These are phyloP conservation scores for Colletotrichum trifolii DNA, from an alignment of 2,329 filamentous ascomycete genomes.

Conservation along the genomic window DNA sequence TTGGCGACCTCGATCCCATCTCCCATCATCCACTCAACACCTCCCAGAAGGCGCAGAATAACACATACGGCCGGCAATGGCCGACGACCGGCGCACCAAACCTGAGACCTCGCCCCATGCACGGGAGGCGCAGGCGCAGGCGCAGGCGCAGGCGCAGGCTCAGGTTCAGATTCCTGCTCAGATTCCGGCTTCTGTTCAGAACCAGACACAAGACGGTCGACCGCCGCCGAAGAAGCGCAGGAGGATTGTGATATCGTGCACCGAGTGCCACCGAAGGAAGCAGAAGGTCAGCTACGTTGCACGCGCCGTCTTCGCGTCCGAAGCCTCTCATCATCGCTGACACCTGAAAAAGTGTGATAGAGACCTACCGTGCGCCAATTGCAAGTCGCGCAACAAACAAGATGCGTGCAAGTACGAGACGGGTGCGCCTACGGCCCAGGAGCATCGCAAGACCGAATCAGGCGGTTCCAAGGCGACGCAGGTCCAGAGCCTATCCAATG, in stretches of 20 bases:
- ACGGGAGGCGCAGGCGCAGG: conserved; percentile 25
- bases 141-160: not conserved
- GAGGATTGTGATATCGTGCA: conserved; percentile 71
- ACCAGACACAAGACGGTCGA: conserved; percentile 38
- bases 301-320: not conserved
- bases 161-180: not conserved
- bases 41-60: not conserved
- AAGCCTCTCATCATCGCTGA: conserved; percentile 11
- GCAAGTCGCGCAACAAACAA: conserved; percentile 66
- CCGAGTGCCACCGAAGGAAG: conserved; percentile 72
- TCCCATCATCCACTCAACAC: not conserved
- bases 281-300: conserved; percentile 56
- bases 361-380: conserved; percentile 69
- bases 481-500: conserved; percentile 52
- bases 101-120: conserved; percentile 23
- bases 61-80: conserved; percentile 24
- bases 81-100: conserved; percentile 26
- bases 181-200: not conserved
- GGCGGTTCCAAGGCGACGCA: conserved; percentile 35
- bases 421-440: conserved; percentile 55
- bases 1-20: not conserved
- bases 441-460: conserved; percentile 44
- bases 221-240: conserved; percentile 66
- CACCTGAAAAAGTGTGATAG: conserved; percentile 63
- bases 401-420: conserved; percentile 68